Conservation (phyloP, 1,284 basidiomycete species). For the Waitea zeae region DNA sequence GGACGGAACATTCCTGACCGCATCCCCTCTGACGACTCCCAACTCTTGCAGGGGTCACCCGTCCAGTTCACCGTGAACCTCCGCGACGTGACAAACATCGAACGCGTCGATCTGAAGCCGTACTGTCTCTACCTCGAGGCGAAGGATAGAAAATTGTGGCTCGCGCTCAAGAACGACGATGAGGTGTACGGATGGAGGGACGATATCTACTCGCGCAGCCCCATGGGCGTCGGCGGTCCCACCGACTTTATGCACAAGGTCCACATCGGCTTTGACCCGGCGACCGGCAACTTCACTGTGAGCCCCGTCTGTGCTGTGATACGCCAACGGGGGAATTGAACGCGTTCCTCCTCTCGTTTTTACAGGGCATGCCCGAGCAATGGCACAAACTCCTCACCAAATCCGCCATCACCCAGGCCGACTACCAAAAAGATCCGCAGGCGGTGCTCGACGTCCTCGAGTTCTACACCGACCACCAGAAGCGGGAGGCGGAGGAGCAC, state of each 20-base stretch:
- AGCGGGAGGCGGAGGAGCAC: conserved; percentile 72
- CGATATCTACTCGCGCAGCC: conserved; percentile 86
- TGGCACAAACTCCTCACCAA: conserved; percentile 94
- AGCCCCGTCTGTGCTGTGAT: conserved; percentile 19
- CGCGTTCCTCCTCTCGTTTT: conserved; percentile 1
- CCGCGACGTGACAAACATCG: conserved; percentile 72
- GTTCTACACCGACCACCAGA: conserved; percentile 97
- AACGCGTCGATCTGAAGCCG: conserved; percentile 84
- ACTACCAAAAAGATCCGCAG: conserved; percentile 93
- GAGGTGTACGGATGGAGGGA: conserved; percentile 97
- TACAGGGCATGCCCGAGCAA: conserved; percentile 88
- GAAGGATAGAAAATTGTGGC: conserved; percentile 61
- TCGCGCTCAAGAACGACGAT: conserved; percentile 84
- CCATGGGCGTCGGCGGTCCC: conserved; percentile 86
- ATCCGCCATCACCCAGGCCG: conserved; percentile 93
- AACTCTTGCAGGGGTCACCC: neutral
- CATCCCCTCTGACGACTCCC: no score
- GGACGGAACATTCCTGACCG: neutral
- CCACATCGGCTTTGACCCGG: conserved; percentile 93
- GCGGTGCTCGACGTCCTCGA: conserved; percentile 95
- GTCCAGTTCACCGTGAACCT: conserved; percentile 42
- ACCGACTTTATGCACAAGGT: conserved; percentile 98
- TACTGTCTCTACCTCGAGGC: conserved; percentile 82
- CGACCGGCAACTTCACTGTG: conserved; percentile 87
- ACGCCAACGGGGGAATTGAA: no score